Conservation (phyloP, 208 protist genomes). For the Leishmania major region DNA sequence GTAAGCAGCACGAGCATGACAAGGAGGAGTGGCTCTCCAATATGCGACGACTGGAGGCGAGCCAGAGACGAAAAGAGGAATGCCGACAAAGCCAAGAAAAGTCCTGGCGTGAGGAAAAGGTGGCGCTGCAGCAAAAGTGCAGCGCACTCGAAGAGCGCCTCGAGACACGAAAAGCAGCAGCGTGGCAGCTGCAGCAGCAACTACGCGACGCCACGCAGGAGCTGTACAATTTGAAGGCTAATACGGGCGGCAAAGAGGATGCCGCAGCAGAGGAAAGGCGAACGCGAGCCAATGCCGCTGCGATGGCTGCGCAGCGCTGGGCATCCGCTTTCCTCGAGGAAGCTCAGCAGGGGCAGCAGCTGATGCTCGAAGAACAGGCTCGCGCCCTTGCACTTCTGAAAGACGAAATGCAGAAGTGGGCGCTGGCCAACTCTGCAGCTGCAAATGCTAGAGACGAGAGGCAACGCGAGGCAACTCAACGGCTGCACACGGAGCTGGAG, state of each 20-base stretch:
- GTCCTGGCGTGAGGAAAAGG: constrained; percentile 24
- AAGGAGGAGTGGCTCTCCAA: neutral
- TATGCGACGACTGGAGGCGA: neutral
- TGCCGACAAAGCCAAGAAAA: constrained; percentile 4
- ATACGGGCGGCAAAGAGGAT: constrained; percentile 4
- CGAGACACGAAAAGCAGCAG: constrained; percentile 18
- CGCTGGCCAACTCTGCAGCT: neutral
- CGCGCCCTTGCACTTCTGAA: constrained; percentile 13
- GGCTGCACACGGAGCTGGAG: constrained; percentile 14
- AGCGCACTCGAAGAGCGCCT: constrained; percentile 28
- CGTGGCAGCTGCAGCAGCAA: constrained; percentile 27
- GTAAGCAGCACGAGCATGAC: constrained; percentile 3
- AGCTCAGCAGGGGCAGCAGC: constrained; percentile 27
- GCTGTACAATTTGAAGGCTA: constrained; percentile 11
- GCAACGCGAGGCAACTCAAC: constrained; percentile 18
- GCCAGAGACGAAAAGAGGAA: neutral
- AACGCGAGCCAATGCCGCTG: constrained; percentile 7
- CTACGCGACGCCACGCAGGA: constrained; percentile 27
- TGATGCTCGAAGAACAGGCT: constrained; percentile 19
- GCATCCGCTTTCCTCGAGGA: constrained; percentile 21
- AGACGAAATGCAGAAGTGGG: neutral
- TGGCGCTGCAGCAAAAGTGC: constrained; percentile 14
- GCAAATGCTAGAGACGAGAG: constrained; percentile 13
- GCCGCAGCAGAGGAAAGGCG: constrained; percentile 1
- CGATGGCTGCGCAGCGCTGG: constrained; percentile 12